Conservation (phyloP, 495 filamentous ascomycete species). For the Penicillium bovifimosum region DNA sequence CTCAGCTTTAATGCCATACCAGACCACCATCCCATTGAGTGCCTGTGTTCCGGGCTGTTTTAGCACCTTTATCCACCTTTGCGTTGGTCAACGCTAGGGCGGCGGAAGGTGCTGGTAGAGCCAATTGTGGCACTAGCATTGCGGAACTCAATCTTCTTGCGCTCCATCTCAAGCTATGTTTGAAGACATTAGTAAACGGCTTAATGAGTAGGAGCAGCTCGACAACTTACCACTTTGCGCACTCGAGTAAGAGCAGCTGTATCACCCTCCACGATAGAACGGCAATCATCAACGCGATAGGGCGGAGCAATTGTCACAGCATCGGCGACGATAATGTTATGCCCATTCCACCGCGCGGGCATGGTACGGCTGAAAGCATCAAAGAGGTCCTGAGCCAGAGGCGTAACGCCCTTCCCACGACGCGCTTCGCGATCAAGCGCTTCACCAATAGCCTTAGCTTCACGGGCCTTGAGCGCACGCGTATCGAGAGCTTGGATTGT, state of each 20-base stretch:
- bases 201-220: not conserved
- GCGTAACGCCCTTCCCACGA: constrained; percentile 57
- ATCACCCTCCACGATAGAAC: constrained; percentile 43
- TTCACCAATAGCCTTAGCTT: constrained; percentile 47
- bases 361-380: constrained; percentile 60
- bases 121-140: constrained; percentile 42
- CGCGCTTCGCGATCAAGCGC: constrained; percentile 50
- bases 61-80: constrained; percentile 22
- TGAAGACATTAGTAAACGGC: not conserved
- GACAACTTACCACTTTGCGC: constrained; percentile 56
- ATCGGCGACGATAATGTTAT: constrained; percentile 59
- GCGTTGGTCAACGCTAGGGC: constrained; percentile 18
- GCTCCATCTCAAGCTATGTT: constrained; percentile 44
- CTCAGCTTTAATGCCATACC: not conserved
- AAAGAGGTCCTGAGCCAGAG: constrained; percentile 65
- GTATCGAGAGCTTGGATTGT: constrained; percentile 45
- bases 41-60: not conserved
- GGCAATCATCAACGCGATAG: constrained; percentile 56
- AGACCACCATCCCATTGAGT: not conserved
- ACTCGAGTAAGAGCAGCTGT: constrained; percentile 50
- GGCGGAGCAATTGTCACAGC: constrained; percentile 57
- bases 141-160: constrained; percentile 46
- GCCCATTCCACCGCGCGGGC: constrained; percentile 58
- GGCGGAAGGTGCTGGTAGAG: constrained; percentile 31
- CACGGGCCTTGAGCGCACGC: constrained; percentile 47